Conservation (phyloP, 768 basidiomycete genomes). For the Sarcodon sp. region DNA sequence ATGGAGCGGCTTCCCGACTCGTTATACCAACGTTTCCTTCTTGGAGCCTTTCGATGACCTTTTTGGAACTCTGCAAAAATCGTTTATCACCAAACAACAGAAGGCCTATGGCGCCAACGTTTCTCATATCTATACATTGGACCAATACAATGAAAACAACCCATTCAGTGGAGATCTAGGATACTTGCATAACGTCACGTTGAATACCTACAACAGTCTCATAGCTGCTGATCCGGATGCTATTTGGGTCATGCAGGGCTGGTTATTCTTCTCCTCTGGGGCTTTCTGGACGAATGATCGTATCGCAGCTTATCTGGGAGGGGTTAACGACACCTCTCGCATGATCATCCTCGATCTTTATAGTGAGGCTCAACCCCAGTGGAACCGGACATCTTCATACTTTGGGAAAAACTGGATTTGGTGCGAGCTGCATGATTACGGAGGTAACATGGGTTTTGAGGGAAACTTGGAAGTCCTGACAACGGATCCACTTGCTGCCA, state of each 20-base stretch:
- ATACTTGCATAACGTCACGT: conserved; percentile 21
- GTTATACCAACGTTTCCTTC: conserved; percentile 24
- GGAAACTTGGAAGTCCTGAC: conserved; percentile 23
- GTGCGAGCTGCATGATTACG: conserved; percentile 27
- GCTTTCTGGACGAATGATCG: conserved; percentile 27
- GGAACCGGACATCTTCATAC: conserved; percentile 25
- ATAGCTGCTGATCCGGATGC: conserved; percentile 26
- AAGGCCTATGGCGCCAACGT: conserved; percentile 21
- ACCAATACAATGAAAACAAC: conserved; percentile 30
- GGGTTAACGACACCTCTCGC: conserved; percentile 17
- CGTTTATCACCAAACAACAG: conserved; percentile 24
- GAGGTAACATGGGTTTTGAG: conserved; percentile 25
- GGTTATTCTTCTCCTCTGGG: conserved; percentile 24
- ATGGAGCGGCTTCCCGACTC: conserved; percentile 21
- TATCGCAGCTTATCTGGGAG: conserved; percentile 25
- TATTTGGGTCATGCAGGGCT: conserved; percentile 29
- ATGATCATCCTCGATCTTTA: conserved; percentile 30
- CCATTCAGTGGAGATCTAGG: conserved; percentile 19
- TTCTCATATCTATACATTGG: conserved; percentile 29
- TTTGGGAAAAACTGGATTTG: conserved; percentile 28
- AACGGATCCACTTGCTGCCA: conserved; percentile 17
- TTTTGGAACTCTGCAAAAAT: conserved; percentile 20
- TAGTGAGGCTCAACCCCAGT: conserved; percentile 26
- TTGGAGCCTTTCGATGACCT: conserved; percentile 27
- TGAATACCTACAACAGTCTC: conserved; percentile 22